These are phyloP conservation scores for Zelopaecilomyces penicillatus DNA, from an alignment of 2,329 filamentous ascomycete species.

Conservation along the genomic window DNA sequence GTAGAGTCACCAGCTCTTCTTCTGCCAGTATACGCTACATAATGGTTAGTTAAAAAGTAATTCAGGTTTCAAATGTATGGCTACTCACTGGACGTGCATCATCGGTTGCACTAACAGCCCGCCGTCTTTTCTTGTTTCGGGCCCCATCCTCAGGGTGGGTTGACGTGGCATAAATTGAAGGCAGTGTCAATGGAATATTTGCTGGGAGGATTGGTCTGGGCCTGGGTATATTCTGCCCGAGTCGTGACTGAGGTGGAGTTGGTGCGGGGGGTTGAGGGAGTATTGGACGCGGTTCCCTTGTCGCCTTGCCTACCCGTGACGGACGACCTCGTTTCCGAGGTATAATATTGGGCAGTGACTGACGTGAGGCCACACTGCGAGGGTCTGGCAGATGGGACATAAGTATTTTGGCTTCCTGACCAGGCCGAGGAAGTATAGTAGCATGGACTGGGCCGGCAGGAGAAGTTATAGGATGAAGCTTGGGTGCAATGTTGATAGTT, in stretches of 20 bases:
- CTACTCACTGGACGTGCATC: too few relatives aligned
- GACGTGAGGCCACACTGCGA: background rate
- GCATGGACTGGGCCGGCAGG: constrained; percentile 5
- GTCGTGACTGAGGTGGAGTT: constrained; percentile 13
- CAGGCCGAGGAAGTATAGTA: constrained; percentile 17
- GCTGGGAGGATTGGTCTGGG: constrained; percentile 11
- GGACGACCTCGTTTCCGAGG: constrained; percentile 39
- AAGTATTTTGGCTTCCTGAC: constrained; percentile 5
- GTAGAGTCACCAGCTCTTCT: too few relatives aligned
- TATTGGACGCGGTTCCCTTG: constrained; percentile 20
- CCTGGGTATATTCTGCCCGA: constrained; percentile 3
- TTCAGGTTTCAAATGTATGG: too few relatives aligned
- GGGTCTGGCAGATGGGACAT: too few relatives aligned
- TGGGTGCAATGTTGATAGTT: background rate
- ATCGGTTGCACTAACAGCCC: background rate
- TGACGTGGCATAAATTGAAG: background rate
- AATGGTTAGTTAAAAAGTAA: too few relatives aligned
- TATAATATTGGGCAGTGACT: background rate
- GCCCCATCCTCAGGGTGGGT: background rate
- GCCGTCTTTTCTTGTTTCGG: constrained; percentile 3
- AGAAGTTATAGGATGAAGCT: background rate
- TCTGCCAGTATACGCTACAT: too few relatives aligned
- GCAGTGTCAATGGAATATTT: background rate
- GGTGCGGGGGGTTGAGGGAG: constrained; percentile 26
- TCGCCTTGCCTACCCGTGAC: constrained; percentile 35